These are phyloP conservation scores for Fraxinus xanthoxyloides DNA, from an alignment of 305 asterid species.

Conservation along the genomic window DNA sequence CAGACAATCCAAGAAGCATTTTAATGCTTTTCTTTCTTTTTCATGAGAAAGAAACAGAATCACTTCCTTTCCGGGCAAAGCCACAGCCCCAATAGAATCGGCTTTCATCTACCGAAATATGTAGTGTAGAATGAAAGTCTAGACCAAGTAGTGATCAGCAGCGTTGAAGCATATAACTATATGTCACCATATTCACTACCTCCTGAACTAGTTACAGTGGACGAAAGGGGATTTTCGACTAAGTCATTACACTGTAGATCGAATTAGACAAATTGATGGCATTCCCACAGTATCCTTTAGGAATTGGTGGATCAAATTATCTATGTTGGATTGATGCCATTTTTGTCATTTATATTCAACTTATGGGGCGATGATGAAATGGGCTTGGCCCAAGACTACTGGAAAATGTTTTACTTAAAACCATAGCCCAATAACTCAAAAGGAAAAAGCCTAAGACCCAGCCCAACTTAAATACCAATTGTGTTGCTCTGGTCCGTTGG, in stretches of 20 bases:
- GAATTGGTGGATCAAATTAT: constrained; percentile 58
- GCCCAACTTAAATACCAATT: too few relatives aligned
- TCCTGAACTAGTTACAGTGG: constrained; percentile 62
- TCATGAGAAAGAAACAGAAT: constrained; percentile 81
- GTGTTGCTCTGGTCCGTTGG: too few relatives aligned
- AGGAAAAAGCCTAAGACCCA: too few relatives aligned
- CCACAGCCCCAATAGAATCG: constrained; percentile 71
- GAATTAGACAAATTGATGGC: constrained; percentile 74
- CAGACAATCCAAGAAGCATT: constrained; percentile 87
- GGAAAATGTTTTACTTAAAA: too few relatives aligned
- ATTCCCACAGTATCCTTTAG: constrained; percentile 66
- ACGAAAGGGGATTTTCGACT: constrained; percentile 47
- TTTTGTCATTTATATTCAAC: too few relatives aligned
- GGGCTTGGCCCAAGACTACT: too few relatives aligned
- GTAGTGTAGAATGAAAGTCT: constrained; percentile 70
- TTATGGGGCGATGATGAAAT: too few relatives aligned
- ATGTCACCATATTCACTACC: neutral
- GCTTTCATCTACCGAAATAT: constrained; percentile 92
- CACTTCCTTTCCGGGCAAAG: constrained; percentile 76
- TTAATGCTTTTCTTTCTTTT: constrained; percentile 62
- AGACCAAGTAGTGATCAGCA: constrained; percentile 50
- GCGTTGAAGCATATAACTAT: too few relatives aligned
- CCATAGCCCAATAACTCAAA: too few relatives aligned
- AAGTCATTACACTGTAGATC: constrained; percentile 51
- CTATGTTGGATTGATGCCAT: too few relatives aligned